These are phyloP conservation scores for Physcia stellaris DNA, from an alignment of 495 filamentous ascomycete species.

Conservation along the genomic window DNA sequence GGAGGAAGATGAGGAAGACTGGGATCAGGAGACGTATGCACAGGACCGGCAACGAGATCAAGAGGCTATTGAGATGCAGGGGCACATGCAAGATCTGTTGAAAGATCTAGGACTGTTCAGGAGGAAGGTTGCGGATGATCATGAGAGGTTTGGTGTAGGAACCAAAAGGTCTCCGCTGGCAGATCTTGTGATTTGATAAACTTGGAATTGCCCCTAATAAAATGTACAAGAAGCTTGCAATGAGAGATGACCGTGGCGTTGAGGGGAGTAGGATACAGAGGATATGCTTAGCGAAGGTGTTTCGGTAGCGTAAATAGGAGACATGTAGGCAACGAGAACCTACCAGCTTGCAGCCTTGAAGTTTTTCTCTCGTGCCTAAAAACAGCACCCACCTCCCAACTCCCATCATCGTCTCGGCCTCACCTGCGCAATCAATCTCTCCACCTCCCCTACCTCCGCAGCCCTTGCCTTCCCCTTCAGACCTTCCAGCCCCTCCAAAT, in stretches of 20 bases:
- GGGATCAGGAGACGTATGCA: constrained; percentile 24
- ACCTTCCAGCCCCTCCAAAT: constrained; percentile 51
- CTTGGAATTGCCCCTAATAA: not conserved
- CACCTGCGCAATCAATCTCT: constrained; percentile 46
- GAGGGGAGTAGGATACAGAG: too few relatives aligned
- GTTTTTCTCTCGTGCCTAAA: too few relatives aligned
- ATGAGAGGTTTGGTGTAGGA: constrained; percentile 38
- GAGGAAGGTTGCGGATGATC: constrained; percentile 70
- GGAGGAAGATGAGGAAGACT: constrained; percentile 30
- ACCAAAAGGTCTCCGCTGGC: too few relatives aligned
- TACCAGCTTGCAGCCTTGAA: too few relatives aligned
- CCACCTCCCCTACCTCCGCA: constrained; percentile 40
- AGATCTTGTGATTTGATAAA: constrained; percentile 10
- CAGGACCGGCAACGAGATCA: constrained; percentile 27
- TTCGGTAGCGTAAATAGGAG: not conserved
- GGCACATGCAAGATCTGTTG: constrained; percentile 30
- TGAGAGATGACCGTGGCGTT: constrained; percentile 1
- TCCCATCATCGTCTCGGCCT: constrained; percentile 30
- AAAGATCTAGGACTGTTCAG: constrained; percentile 59
- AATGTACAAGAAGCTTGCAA: not conserved
- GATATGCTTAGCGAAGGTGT: constrained; percentile 2
- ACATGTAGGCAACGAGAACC: too few relatives aligned
- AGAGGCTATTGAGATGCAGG: constrained; percentile 27
- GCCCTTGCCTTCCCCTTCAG: constrained; percentile 43
- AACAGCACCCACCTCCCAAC: too few relatives aligned